Evolutionary conservation across 352 stramenopile genomes (phyloP).

Genomic region (Phytophthora sojae): DNA sequence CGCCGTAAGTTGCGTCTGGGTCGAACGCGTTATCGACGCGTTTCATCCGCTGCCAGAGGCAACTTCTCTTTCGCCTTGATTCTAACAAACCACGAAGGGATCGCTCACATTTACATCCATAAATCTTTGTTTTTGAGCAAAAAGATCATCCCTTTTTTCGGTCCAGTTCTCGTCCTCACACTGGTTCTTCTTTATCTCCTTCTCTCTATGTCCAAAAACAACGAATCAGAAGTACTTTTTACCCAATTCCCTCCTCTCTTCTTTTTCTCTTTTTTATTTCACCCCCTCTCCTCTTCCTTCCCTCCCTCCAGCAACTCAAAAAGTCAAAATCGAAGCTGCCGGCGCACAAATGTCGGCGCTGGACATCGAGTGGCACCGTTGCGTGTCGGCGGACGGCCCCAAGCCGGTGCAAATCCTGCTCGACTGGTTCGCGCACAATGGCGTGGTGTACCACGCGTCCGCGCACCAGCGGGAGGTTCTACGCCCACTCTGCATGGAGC

Average conservation of each 20-base stretch:
- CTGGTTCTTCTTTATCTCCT: not conserved
- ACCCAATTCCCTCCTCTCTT: not conserved
- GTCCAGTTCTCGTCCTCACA: not conserved
- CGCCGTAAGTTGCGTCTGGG: no score
- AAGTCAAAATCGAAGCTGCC: not conserved
- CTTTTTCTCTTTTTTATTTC: not conserved
- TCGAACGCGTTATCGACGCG: no score
- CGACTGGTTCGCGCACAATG: constrained; percentile 35
- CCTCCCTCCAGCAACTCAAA: not conserved
- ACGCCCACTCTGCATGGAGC: constrained; percentile 21
- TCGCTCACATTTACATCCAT: no score
- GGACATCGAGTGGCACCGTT: constrained; percentile 28
- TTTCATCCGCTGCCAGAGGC: no score
- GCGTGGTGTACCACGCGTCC: constrained; percentile 35
- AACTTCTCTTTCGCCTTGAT: no score
- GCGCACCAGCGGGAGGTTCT: constrained; percentile 32
- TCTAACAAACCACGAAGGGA: no score
- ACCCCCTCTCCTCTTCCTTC: not conserved
- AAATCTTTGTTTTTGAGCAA: not conserved
- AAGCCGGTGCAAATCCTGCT: constrained; percentile 32
- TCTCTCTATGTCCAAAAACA: not conserved
- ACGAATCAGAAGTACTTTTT: not conserved
- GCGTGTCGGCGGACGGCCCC: constrained; percentile 17
- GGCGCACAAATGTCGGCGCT: not conserved
- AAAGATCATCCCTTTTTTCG: not conserved